Percentiles rank a stretch among this genome's conserved stretches.
phyloP scores from a whole-genome alignment of 352 stramenopile genomes.

The Globisporangium splendens region DNA sequence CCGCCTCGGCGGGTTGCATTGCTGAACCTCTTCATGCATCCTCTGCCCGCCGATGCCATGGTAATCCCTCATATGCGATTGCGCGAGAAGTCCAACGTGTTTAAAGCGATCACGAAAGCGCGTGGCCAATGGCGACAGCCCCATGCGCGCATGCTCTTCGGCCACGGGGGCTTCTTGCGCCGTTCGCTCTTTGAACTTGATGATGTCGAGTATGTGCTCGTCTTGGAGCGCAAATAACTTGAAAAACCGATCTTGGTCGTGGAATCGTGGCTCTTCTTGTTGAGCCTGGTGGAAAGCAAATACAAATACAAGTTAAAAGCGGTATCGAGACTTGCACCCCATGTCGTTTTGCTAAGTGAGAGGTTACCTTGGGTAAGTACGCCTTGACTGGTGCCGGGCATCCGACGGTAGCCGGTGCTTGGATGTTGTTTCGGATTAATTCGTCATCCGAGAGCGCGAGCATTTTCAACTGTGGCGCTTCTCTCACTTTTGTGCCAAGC shows the following conservation, averaged over 20 bases:
- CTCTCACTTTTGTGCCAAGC: slow-evolving; percentile 67
- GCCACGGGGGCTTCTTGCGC: slow-evolving; percentile 24
- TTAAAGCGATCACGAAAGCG: slow-evolving; percentile 71
- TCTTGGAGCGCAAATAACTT: slow-evolving; percentile 57
- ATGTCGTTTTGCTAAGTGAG: background rate
- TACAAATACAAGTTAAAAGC: no score
- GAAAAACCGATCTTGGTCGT: slow-evolving; percentile 27
- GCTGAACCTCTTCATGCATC: slow-evolving; percentile 36
- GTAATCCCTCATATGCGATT: slow-evolving; percentile 31
- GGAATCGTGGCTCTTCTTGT: background rate
- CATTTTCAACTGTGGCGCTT: slow-evolving; percentile 66
- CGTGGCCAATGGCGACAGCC: slow-evolving; percentile 41
- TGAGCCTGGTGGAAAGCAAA: no score
- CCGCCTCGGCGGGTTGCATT: background rate
- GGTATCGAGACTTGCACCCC: no score
- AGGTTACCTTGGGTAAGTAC: slow-evolving; percentile 64
- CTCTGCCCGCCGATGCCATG: slow-evolving; percentile 60
- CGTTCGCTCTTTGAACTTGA: slow-evolving; percentile 65
- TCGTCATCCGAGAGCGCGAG: slow-evolving; percentile 45
- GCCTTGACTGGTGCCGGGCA: slow-evolving; percentile 57
- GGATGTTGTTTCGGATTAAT: slow-evolving; percentile 45
- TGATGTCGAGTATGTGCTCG: slow-evolving; percentile 47
- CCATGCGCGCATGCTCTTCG: slow-evolving; percentile 34
- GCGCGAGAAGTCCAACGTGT: slow-evolving; percentile 42
- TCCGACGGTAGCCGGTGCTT: slow-evolving; percentile 44